Conservation (phyloP, 768 basidiomycete species). For the Harrya chromipes region DNA sequence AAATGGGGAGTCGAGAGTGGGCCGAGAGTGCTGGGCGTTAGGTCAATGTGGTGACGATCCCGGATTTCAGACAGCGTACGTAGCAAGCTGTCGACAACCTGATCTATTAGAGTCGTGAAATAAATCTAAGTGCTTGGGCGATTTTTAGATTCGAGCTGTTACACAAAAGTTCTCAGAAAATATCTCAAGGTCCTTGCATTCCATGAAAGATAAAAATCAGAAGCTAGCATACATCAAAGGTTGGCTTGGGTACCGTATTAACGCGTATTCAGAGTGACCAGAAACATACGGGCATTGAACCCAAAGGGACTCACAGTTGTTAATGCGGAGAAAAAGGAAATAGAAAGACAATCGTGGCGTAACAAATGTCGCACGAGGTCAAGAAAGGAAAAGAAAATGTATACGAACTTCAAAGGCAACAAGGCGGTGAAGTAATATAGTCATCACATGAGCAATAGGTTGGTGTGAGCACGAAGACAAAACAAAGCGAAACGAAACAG, state of each 20-base stretch:
- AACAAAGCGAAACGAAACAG: slow-evolving; percentile 12
- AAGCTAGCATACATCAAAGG: slow-evolving; percentile 27
- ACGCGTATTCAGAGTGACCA: slow-evolving; percentile 14
- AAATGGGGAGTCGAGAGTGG: slow-evolving; percentile 94
- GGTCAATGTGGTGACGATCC: background rate
- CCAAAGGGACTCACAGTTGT: background rate
- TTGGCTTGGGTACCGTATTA: slow-evolving; percentile 15
- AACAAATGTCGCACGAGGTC: slow-evolving; percentile 11
- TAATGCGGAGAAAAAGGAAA: background rate
- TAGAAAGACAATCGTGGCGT: slow-evolving; percentile 7
- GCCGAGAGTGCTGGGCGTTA: slow-evolving; percentile 42
- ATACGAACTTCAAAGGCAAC: slow-evolving; percentile 20
- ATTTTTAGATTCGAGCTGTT: no score
- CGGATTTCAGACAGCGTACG: background rate
- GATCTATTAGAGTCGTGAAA: no score
- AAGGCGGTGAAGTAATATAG: slow-evolving; percentile 31
- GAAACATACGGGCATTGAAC: slow-evolving; percentile 14
- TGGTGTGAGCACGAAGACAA: slow-evolving; percentile 20
- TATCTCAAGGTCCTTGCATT: slow-evolving; percentile 2
- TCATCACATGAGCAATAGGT: slow-evolving; percentile 30
- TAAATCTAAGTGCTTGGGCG: no score
- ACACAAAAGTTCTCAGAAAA: no score
- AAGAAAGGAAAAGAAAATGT: slow-evolving; percentile 8
- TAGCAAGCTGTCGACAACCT: no score
- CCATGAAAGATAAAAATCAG: background rate